Evolutionary conservation across 2,329 filamentous ascomycete species (phyloP).

Genomic region (Pestalotiopsis sp.): DNA sequence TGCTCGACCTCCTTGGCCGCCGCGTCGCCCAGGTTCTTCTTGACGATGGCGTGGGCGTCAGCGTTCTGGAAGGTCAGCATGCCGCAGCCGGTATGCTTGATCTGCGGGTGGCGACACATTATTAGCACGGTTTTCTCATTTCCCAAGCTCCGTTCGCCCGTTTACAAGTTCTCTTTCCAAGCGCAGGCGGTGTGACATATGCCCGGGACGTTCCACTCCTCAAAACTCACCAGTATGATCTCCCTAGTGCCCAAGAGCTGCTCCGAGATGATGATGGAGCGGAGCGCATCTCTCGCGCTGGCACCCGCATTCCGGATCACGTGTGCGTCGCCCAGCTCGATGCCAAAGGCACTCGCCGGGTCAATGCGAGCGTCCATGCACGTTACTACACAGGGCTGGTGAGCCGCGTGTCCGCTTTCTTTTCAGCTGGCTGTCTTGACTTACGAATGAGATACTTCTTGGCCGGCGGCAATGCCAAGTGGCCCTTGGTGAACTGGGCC

Average conservation of each 20-base stretch:
- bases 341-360: slow-evolving; percentile 68
- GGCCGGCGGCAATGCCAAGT: slow-evolving; percentile 68
- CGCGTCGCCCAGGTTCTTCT: slow-evolving; percentile 57
- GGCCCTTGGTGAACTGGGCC: slow-evolving; percentile 63
- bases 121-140: background rate
- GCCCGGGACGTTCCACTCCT: background rate
- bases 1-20: slow-evolving; percentile 45
- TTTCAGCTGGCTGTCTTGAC: slow-evolving; percentile 17
- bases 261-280: slow-evolving; percentile 76
- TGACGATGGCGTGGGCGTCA: slow-evolving; percentile 56
- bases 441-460: slow-evolving; percentile 68
- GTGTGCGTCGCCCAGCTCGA: slow-evolving; percentile 75
- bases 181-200: background rate
- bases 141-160: too few species aligned
- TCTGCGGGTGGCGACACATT: background rate
- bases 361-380: slow-evolving; percentile 83
- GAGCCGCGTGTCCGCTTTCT: background rate
- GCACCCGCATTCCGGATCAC: slow-evolving; percentile 76
- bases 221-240: slow-evolving; percentile 57
- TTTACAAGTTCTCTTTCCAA: too few species aligned
- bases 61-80: slow-evolving; percentile 71
- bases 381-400: slow-evolving; percentile 51
- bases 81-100: slow-evolving; percentile 76
- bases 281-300: slow-evolving; percentile 67
- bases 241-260: slow-evolving; percentile 77